Conservation (phyloP, 2,329 filamentous ascomycete genomes). For the Beauveria sp. region DNA sequence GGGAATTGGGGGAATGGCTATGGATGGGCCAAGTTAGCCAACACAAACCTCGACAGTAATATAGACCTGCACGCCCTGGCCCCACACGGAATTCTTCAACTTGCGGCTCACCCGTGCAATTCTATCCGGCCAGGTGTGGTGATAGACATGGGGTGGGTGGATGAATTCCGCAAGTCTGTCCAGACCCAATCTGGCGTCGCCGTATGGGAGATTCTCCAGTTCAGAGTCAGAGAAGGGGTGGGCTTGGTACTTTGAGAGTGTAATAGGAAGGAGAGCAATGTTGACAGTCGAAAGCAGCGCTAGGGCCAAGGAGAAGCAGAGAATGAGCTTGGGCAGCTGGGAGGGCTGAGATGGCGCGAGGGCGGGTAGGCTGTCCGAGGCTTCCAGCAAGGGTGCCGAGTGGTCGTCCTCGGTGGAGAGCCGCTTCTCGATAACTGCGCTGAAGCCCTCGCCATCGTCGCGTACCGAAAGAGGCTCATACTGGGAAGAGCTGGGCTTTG, state of each 20-base stretch:
- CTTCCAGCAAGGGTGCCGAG: neutral
- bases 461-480: neutral
- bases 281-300: neutral
- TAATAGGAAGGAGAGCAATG: neutral
- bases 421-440: neutral
- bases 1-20: too few relatives aligned
- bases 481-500: neutral
- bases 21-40: neutral
- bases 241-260: neutral
- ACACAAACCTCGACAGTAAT: conserved; percentile 3
- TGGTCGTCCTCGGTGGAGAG: neutral
- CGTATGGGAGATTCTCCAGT: neutral
- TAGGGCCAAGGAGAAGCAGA: conserved; percentile 1
- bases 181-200: too few relatives aligned
- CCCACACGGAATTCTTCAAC: neutral
- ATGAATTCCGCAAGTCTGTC: neutral
- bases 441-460: neutral
- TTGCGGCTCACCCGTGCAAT: conserved; percentile 3
- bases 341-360: neutral
- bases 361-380: neutral
- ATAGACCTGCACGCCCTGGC: conserved; percentile 1
- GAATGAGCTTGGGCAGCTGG: neutral
- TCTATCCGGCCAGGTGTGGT: neutral
- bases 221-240: neutral
- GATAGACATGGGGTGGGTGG: neutral